A percentile compares a stretch with the other conserved stretches of the same genome.
Conservation (phyloP, 805 yeast genomes). For the Metschnikowia kofuensis region DNA sequence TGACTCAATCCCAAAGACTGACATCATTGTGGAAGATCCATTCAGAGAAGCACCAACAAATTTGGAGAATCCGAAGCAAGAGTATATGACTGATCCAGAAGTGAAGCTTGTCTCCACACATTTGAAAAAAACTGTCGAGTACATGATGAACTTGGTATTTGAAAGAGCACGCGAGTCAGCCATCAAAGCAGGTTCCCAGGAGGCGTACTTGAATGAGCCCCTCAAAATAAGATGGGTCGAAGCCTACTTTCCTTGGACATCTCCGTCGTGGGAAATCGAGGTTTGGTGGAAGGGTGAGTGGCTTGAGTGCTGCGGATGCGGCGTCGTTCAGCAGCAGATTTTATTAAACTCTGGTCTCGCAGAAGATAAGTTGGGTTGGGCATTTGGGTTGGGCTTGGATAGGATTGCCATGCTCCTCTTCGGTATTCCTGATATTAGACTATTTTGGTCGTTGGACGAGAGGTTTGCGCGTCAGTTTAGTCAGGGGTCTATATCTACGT, state of each 20-base stretch:
- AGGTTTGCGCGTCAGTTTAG: slow-evolving; percentile 73
- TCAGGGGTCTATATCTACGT: slow-evolving; percentile 62
- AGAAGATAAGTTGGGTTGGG: slow-evolving; percentile 82
- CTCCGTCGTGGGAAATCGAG: slow-evolving; percentile 97
- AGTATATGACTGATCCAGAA: slow-evolving; percentile 66
- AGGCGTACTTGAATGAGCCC: slow-evolving; percentile 65
- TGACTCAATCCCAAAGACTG: slow-evolving; percentile 59
- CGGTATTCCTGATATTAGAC: slow-evolving; percentile 91
- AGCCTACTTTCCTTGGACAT: slow-evolving; percentile 96
- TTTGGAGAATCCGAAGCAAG: slow-evolving; percentile 75
- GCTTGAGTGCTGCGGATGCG: slow-evolving; percentile 97
- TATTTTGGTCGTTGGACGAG: slow-evolving; percentile 86
- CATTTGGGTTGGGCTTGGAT: slow-evolving; percentile 94
- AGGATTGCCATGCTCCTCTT: slow-evolving; percentile 93
- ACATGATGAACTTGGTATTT: slow-evolving; percentile 79
- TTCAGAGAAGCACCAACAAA: slow-evolving; percentile 45
- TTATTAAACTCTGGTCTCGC: slow-evolving; percentile 65
- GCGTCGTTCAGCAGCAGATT: slow-evolving; percentile 79
- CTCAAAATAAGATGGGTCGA: slow-evolving; percentile 91
- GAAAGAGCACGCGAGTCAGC: slow-evolving; percentile 66
- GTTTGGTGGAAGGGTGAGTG: slow-evolving; percentile 99
- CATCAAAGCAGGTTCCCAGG: slow-evolving; percentile 53
- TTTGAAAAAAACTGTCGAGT: slow-evolving; percentile 81
- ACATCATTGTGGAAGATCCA: slow-evolving; percentile 77
- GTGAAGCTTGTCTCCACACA: slow-evolving; percentile 69